Conservation (phyloP, 2,329 filamentous ascomycete genomes). For the Trichoderma atroviride region DNA sequence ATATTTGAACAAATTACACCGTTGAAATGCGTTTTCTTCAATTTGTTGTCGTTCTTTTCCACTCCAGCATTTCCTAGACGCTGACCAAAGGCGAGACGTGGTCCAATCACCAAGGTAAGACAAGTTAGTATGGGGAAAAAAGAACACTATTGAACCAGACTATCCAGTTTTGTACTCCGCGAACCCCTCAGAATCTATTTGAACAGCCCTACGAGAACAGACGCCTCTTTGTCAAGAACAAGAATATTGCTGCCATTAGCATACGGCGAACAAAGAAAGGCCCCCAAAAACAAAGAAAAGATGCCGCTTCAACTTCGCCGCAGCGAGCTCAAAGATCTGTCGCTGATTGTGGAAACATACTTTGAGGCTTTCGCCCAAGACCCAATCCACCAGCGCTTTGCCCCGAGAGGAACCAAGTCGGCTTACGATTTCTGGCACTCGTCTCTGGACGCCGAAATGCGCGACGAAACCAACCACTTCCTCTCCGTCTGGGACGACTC, state of each 20-base stretch:
- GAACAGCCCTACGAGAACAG: not conserved
- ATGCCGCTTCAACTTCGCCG: constrained; percentile 7
- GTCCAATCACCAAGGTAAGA: not conserved
- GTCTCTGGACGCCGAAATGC: constrained; percentile 9
- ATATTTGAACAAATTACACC: not conserved
- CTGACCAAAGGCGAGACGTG: not conserved
- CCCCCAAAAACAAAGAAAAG: not conserved
- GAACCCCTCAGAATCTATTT: not conserved
- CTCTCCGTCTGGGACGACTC: constrained; percentile 16
- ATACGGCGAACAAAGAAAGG: not conserved
- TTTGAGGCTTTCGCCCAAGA: constrained; percentile 24
- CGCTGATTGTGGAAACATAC: constrained; percentile 23
- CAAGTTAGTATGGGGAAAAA: not conserved
- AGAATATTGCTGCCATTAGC: not conserved
- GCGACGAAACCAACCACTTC: constrained; percentile 7
- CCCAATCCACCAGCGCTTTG: constrained; percentile 10
- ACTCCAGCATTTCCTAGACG: not conserved
- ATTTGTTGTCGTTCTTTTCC: not conserved
- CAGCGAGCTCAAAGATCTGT: not conserved
- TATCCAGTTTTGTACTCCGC: not conserved
- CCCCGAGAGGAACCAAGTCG: constrained; percentile 11
- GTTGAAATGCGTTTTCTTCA: not conserved
- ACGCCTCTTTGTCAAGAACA: not conserved
- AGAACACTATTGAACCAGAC: not conserved
- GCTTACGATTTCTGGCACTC: constrained; percentile 14